Conservation (phyloP, 495 filamentous ascomycete species). For the Letharia lupina region DNA sequence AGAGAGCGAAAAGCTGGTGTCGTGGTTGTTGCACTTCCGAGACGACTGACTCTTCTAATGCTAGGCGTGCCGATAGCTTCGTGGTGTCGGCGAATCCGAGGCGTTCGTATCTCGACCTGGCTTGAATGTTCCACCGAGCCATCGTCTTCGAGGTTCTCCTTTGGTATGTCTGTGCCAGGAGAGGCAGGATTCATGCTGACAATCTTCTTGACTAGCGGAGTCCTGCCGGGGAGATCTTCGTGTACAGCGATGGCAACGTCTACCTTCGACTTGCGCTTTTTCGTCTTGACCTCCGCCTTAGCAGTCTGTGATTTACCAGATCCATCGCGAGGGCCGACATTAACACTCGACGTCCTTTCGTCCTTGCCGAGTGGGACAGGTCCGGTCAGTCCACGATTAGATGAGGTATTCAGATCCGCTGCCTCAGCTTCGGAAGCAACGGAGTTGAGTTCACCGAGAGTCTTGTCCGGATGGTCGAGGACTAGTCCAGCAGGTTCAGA, state of each 20-base stretch:
- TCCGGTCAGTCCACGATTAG: not conserved
- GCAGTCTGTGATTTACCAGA: not conserved
- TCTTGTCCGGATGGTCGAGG: not conserved
- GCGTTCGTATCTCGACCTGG: not conserved
- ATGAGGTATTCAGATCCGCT: not conserved
- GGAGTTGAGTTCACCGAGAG: not conserved
- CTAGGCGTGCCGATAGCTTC: not conserved
- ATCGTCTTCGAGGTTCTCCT: slow-evolving; percentile 12
- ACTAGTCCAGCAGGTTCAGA: not conserved
- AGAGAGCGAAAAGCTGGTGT: slow-evolving; percentile 1
- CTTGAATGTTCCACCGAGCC: slow-evolving; percentile 4
- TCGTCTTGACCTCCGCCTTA: not conserved
- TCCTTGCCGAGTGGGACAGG: not conserved
- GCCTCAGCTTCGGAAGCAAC: not conserved
- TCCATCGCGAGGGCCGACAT: not conserved
- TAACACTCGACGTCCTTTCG: not conserved
- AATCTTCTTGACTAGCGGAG: slow-evolving; percentile 17
- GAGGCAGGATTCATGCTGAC: slow-evolving; percentile 12
- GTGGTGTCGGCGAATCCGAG: not conserved
- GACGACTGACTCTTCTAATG: not conserved
- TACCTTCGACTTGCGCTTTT: not conserved
- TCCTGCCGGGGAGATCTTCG: slow-evolving; percentile 11
- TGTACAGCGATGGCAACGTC: not conserved
- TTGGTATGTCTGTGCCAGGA: slow-evolving; percentile 19
- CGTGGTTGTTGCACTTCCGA: not conserved